A percentile compares a stretch with the other conserved stretches of the same genome.
Conservation (phyloP, 2,329 filamentous ascomycete genomes). For the Neurospora sp. region DNA sequence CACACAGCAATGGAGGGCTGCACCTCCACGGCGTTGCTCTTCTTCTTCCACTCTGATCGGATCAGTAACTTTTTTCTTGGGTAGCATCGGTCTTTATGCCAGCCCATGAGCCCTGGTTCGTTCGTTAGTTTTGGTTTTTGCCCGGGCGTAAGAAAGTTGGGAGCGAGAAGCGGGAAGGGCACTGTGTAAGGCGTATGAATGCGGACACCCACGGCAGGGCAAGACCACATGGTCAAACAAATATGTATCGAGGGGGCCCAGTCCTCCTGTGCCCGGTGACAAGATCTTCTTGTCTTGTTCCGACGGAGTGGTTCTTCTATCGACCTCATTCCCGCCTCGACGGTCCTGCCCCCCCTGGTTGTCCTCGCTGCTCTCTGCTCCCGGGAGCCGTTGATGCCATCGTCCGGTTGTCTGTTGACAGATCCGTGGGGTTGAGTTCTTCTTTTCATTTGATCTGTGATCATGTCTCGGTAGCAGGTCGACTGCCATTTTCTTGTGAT, state of each 20-base stretch:
- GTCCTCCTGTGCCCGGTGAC: background rate
- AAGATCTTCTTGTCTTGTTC: background rate
- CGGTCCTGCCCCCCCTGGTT: background rate
- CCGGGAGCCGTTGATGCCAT: conserved; percentile 2
- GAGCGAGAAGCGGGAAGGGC: background rate
- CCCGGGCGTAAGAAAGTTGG: background rate
- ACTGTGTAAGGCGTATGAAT: background rate
- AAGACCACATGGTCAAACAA: background rate
- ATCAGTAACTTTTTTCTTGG: background rate
- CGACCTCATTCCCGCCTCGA: conserved; percentile 2
- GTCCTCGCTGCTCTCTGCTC: background rate
- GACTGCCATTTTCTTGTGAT: conserved; percentile 8
- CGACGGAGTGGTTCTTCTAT: conserved; percentile 12
- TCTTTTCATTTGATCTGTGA: conserved; percentile 2
- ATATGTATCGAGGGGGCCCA: background rate
- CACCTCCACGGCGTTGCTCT: background rate
- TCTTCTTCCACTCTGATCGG: background rate
- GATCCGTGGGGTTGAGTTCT: background rate
- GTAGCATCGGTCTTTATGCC: background rate
- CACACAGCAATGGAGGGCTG: background rate
- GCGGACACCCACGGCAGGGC: background rate
- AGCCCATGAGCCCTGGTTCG: background rate
- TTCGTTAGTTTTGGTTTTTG: background rate
- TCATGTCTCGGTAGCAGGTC: conserved; percentile 17
- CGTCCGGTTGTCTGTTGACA: background rate